phyloP scores from a whole-genome alignment of 2,329 filamentous ascomycete genomes.

The Fusarium sp. region DNA sequence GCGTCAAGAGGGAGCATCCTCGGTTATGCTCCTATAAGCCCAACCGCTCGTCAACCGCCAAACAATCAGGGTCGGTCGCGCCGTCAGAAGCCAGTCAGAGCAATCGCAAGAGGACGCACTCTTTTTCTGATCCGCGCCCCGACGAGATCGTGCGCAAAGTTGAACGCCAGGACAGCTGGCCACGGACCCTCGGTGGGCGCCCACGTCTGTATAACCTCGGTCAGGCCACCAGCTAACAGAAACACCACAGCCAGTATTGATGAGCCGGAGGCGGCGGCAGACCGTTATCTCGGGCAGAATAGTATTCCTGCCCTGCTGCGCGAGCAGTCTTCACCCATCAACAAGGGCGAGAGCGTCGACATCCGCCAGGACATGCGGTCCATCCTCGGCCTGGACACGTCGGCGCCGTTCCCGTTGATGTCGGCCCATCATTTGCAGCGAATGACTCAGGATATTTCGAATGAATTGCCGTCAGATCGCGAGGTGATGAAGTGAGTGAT shows the following conservation, averaged over 20 bases:
- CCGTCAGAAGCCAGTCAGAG: conserved; percentile 44
- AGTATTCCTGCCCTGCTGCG: conserved; percentile 77
- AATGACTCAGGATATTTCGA: conserved; percentile 73
- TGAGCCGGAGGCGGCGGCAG: conserved; percentile 70
- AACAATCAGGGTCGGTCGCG: conserved; percentile 51
- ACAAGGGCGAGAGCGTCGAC: conserved; percentile 68
- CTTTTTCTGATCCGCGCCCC: conserved; percentile 49
- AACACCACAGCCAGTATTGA: conserved; percentile 59
- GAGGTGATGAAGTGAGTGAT: conserved; percentile 76
- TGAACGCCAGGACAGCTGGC: conserved; percentile 61
- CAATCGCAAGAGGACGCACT: conserved; percentile 55
- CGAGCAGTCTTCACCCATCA: conserved; percentile 71
- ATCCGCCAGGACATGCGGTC: conserved; percentile 77
- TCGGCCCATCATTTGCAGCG: conserved; percentile 73
- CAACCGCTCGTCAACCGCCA: conserved; percentile 63
- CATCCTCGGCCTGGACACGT: conserved; percentile 76
- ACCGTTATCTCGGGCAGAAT: conserved; percentile 77
- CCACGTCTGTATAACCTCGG: conserved; percentile 12
- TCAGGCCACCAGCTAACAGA: conserved; percentile 43
- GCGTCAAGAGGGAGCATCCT: conserved; percentile 76
- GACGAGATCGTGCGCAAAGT: conserved; percentile 52
- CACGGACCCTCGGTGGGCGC: conserved; percentile 58
- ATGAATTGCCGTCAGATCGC: conserved; percentile 74
- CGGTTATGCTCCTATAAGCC: conserved; percentile 78
- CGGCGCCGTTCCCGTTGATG: conserved; percentile 78